Percentiles rank a stretch among this genome's conserved stretches.
Conservation (phyloP, 148 eudicot species). For the Rheum nobile region DNA sequence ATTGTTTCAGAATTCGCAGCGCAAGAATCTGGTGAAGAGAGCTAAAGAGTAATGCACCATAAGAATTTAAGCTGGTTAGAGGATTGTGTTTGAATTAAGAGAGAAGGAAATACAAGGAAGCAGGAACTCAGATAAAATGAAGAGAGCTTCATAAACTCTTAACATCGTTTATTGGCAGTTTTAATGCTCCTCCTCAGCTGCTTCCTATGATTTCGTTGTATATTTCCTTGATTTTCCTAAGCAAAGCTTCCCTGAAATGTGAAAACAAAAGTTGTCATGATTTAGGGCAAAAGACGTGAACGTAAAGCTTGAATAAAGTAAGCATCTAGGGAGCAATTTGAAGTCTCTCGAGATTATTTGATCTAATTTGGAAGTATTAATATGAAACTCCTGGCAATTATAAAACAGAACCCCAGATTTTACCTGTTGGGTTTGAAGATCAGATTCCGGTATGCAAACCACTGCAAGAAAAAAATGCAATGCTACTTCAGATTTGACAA, state of each 20-base stretch:
- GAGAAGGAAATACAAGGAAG: neutral
- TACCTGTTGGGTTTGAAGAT: slow-evolving; percentile 75
- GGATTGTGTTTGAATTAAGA: neutral
- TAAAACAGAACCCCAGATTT: neutral
- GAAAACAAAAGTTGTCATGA: neutral
- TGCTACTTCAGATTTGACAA: neutral
- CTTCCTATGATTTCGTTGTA: slow-evolving; percentile 65
- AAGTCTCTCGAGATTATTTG: neutral
- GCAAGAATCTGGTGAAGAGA: neutral
- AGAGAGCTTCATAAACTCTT: neutral
- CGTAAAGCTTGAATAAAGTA: neutral
- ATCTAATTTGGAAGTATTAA: neutral
- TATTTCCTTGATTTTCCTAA: slow-evolving; percentile 48
- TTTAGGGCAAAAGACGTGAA: neutral
- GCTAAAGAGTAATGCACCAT: no score
- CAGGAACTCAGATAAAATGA: neutral
- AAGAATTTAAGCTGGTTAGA: neutral
- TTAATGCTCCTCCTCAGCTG: slow-evolving; percentile 21
- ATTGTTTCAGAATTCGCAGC: neutral
- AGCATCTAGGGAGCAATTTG: no score
- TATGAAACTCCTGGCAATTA: neutral
- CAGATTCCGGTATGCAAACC: slow-evolving; percentile 82
- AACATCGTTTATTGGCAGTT: neutral
- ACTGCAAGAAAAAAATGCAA: slow-evolving; percentile 30
- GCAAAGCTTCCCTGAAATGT: slow-evolving; percentile 56